phyloP scores from a whole-genome alignment of 805 yeast genomes.

The Brettanomyces sp. region DNA sequence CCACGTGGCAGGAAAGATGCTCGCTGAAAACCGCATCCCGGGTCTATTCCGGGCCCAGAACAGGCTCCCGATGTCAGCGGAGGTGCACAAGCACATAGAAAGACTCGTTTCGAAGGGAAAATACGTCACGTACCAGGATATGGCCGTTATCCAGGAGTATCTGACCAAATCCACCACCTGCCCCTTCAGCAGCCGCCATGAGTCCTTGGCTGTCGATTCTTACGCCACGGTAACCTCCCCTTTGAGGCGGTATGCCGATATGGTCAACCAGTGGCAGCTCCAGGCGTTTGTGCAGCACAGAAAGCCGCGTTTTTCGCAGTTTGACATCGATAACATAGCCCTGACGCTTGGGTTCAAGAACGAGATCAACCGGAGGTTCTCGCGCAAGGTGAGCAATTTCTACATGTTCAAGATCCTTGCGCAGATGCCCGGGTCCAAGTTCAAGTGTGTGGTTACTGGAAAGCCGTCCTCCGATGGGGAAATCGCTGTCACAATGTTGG shows the following conservation, averaged over 20 bases:
- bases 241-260: conserved; percentile 71
- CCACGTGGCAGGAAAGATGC: conserved; percentile 43
- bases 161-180: conserved; percentile 46
- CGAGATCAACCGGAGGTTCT: conserved; percentile 24
- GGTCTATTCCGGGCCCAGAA: conserved; percentile 37
- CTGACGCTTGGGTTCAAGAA: conserved; percentile 38
- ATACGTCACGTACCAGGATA: conserved; percentile 28
- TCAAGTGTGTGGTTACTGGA: conserved; percentile 34
- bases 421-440: conserved; percentile 22
- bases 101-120: conserved; percentile 12
- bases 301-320: conserved; percentile 22
- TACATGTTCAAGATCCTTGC: conserved; percentile 22
- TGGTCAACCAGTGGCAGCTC: conserved; percentile 72
- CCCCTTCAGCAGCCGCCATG: conserved; percentile 39
- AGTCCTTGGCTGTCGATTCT: conserved; percentile 48
- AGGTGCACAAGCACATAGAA: conserved; percentile 14
- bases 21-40: conserved; percentile 35
- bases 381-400: conserved; percentile 18
- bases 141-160: conserved; percentile 33
- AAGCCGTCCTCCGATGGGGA: conserved; percentile 31
- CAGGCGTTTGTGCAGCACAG: conserved; percentile 31
- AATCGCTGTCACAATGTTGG: conserved; percentile 20
- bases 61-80: conserved; percentile 14
- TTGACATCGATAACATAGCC: conserved; percentile 27
- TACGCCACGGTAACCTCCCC: conserved; percentile 87